These are phyloP conservation scores for Calonectria fujianensis DNA, from an alignment of 2,329 filamentous ascomycete species.

Conservation along the genomic window DNA sequence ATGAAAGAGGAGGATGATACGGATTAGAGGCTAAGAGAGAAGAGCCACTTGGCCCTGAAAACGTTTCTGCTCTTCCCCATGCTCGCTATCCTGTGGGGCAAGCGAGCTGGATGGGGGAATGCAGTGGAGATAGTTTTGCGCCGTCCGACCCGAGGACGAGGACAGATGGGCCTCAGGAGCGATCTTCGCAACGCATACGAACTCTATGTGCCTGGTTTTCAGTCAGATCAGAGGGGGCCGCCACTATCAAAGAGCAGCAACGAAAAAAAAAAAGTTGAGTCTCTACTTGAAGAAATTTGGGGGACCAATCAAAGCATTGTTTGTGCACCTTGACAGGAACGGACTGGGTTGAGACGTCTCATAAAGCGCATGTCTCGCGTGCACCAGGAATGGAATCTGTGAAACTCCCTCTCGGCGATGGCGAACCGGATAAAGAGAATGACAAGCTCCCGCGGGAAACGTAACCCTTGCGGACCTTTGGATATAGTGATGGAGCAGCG, in stretches of 20 bases:
- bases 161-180: conserved; percentile 10
- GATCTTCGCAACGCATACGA: neutral
- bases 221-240: neutral
- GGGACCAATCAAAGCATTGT: conserved; percentile 3
- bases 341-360: conserved; percentile 28
- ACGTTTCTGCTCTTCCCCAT: neutral
- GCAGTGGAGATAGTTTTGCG: conserved; percentile 36
- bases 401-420: conserved; percentile 16
- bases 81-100: conserved; percentile 27
- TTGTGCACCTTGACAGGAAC: conserved; percentile 14
- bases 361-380: conserved; percentile 15
- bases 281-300: neutral
- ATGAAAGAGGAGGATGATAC: neutral
- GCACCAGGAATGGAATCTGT: conserved; percentile 22
- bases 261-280: neutral
- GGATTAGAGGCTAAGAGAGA: neutral
- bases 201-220: conserved; percentile 27
- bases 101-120: conserved; percentile 18
- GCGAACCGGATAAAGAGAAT: conserved; percentile 21
- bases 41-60: neutral
- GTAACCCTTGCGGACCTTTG: conserved; percentile 19
- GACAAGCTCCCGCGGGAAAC: conserved; percentile 12
- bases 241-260: neutral
- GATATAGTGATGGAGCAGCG: conserved; percentile 1
- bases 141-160: conserved; percentile 25